These are phyloP conservation scores for Starmerella sp. DNA, from an alignment of 805 yeast genomes.

Conservation along the genomic window DNA sequence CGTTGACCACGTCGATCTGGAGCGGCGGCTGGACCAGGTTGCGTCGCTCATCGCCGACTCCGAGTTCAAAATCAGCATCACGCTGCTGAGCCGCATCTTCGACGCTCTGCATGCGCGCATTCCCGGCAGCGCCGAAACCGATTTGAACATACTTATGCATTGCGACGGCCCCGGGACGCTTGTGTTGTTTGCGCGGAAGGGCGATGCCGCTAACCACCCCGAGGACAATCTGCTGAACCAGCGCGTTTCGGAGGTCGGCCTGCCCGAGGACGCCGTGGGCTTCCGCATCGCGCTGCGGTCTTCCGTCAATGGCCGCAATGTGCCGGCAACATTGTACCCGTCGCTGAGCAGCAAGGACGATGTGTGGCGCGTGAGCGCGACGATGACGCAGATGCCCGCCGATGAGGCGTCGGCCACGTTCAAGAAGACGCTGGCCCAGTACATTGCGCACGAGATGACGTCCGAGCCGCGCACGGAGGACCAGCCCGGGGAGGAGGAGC, in stretches of 20 bases:
- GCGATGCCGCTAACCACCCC: not conserved
- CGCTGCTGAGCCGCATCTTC: slow-evolving; percentile 40
- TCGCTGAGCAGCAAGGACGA: slow-evolving; percentile 21
- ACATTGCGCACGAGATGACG: slow-evolving; percentile 24
- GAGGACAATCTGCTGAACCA: not conserved
- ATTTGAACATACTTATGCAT: slow-evolving; percentile 21
- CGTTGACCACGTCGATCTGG: slow-evolving; percentile 20
- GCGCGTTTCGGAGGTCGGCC: not conserved
- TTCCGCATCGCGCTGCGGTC: slow-evolving; percentile 19
- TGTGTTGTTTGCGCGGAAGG: slow-evolving; percentile 20
- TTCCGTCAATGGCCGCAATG: slow-evolving; percentile 19
- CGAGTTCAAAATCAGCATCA: slow-evolving; percentile 54
- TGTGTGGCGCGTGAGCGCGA: slow-evolving; percentile 31
- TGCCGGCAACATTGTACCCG: slow-evolving; percentile 25
- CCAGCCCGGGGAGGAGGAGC: slow-evolving; percentile 20
- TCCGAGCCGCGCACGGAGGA: slow-evolving; percentile 22
- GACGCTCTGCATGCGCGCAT: slow-evolving; percentile 29
- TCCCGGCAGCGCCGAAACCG: slow-evolving; percentile 4
- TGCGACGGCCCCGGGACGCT: slow-evolving; percentile 21
- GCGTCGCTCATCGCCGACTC: slow-evolving; percentile 48
- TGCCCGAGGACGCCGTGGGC: slow-evolving; percentile 17
- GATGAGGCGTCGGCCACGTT: slow-evolving; percentile 17
- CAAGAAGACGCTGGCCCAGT: slow-evolving; percentile 24
- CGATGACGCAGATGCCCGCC: slow-evolving; percentile 17
- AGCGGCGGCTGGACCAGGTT: slow-evolving; percentile 23